Evolutionary conservation across 2,329 filamentous ascomycete genomes (phyloP), one percentile per base, ranked within the genome.

Genomic region (Ophiobolus disseminans): DNA sequence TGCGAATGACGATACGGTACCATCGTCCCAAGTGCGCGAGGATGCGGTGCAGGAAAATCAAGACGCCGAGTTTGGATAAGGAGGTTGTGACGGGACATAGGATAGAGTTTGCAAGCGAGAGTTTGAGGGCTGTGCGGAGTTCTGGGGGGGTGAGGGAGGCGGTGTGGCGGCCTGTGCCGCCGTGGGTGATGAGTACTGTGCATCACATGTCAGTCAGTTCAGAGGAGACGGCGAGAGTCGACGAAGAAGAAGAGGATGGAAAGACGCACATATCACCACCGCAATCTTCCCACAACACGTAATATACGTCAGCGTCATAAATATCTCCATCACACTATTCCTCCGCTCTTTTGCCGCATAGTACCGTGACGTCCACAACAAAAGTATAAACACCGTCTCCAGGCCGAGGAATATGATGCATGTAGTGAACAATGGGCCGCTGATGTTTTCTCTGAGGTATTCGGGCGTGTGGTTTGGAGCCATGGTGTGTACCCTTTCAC

Each of bases 81-180:
- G 55, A 60, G 4, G 59, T 63, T 11, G 59, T 61, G n/a, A 62
- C 41, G 4, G 61, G 61, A 19, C 59, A 65, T 23, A 61, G 43
- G 22, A 65, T 50, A 40, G 61, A 59, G 5, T 53, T 22, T 1
- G 41, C 50, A 0, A 44, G 47, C 21, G 46, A 43, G 7, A 65
- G 46, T 22, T 63, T 57, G 5, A 65, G 48, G 3, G 48, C 37
- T 6, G 31, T 53, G 1, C n/a, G 16, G 23, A 58, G 40, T 3
- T 49, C 53, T 4, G 32, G 4, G 16, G 19, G 31, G 11, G 36
- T 9, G 16, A 62, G 48, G 1, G 56, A 25, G 2, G 20, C 16
- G 6, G 46, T 34, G 35, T 64, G 61, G 16, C 41, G 48, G 8
- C 61, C 61, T 38, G 53, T 44, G 14, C 61, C 61, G 21, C 58